Evolutionary conservation across 129 eudicot species (phyloP), one percentile per base, ranked within the genome.

Genomic region (Arctium minus): DNA sequence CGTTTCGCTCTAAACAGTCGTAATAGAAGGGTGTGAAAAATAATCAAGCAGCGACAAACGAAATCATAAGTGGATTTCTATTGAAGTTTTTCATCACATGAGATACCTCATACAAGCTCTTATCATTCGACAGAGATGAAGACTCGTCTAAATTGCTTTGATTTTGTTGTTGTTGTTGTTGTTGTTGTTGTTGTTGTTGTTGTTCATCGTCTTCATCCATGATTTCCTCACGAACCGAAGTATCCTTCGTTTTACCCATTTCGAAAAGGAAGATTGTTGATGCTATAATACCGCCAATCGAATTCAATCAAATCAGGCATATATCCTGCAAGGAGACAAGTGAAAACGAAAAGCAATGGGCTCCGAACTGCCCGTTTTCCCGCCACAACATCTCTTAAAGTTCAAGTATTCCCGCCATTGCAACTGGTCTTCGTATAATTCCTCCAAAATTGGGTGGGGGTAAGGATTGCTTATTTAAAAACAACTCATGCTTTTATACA

Each of bases 31-130:
- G 1, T 1, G n/a, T 33, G 75, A 36, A 72, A 15, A 48, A 40
- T 79, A 81, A 44, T 62, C 73, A 72, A 77, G 9, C 56, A 46
- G 31, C 37, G 38, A 33, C 5, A 30, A 62, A 40, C 60, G 37
- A 76, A 62, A 18, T 22, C 17, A 29, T 18, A 7, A 62, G 33
- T 40, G 64, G 33, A 33, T 72, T 33, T 81, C 8, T 18, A 22
- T 39, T 8, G 60, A 73, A 18, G 56, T 7, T 73, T 73, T 18
- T 11, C 18, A 78, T 39, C 17, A 77, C 36, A 73, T 12, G 27
- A 48, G 7, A 37, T 79, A 93, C 97, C 94, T 93, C 94, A 67
- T 93, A 93, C 76, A 93, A 87, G 85, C 90, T 89, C 80, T 86
- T 86, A 4, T 78, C 81, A 38, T 11, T n/a, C 2, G 89, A 87